Evolutionary conservation across 2,329 filamentous ascomycete genomes (phyloP).

Genomic region (Colletotrichum camelliae): DNA sequence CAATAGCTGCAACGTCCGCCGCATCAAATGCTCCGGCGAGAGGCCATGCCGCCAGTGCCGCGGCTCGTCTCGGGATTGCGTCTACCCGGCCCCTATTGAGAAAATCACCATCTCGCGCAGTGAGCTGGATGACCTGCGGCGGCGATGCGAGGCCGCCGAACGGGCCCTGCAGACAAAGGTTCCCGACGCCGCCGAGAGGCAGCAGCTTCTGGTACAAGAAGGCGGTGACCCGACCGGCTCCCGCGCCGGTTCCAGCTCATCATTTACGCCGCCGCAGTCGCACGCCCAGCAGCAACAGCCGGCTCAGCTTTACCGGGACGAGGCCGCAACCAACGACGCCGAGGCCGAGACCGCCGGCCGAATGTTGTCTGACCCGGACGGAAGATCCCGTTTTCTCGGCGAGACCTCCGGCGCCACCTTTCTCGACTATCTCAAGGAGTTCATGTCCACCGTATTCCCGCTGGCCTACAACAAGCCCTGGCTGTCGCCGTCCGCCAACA

Average conservation of each 20-base stretch:
- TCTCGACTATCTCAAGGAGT: slow-evolving; percentile 53
- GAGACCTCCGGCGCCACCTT: slow-evolving; percentile 56
- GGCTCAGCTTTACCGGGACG: not conserved
- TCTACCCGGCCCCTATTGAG: slow-evolving; percentile 50
- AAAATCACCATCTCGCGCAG: slow-evolving; percentile 46
- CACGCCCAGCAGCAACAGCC: slow-evolving; percentile 4
- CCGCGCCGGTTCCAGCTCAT: slow-evolving; percentile 12
- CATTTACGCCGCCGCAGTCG: slow-evolving; percentile 24
- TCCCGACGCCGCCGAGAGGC: slow-evolving; percentile 38
- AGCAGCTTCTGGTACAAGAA: slow-evolving; percentile 34
- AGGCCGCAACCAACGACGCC: slow-evolving; percentile 14
- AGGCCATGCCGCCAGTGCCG: slow-evolving; percentile 52
- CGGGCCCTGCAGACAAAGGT: slow-evolving; percentile 40
- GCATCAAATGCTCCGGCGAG: slow-evolving; percentile 58
- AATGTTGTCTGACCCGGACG: slow-evolving; percentile 48
- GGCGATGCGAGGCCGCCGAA: slow-evolving; percentile 45
- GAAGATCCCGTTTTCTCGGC: slow-evolving; percentile 51
- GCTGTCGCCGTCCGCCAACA: slow-evolving; percentile 21
- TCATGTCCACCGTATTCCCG: slow-evolving; percentile 46
- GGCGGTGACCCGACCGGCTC: slow-evolving; percentile 24
- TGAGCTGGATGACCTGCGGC: slow-evolving; percentile 46
- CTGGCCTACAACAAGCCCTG: slow-evolving; percentile 30
- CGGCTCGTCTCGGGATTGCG: slow-evolving; percentile 47
- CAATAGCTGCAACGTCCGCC: slow-evolving; percentile 58
- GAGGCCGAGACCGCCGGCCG: slow-evolving; percentile 34